Base-by-base conservation (phyloP, 371 early-diverging fungal species). In the Apophysomyces variabilis region DNA sequence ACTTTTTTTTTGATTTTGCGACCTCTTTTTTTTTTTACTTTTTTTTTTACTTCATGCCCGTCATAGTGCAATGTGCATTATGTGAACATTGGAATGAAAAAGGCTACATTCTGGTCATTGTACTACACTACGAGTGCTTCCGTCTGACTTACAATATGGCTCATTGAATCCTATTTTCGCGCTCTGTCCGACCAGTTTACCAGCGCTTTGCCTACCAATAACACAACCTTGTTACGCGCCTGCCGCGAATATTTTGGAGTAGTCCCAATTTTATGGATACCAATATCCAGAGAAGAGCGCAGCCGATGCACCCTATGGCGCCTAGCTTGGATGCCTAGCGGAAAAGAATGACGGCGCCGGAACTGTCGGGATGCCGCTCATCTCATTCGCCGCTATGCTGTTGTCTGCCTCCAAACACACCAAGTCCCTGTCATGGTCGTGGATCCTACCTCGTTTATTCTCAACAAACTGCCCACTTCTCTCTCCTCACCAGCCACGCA, bases 1-100 rank as follows among this genome's bases (percentile, higher is more conserved):
- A 60, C 38, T 37, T 38, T 60, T 60, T 38, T 37, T 60, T 11
- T 36, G 37, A 60, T 16, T 18, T 18, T 38, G 60, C 32, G 18
- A 14, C 38, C 26, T 18, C 35, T 21, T 11, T 14, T 9, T 32
- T 14, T 21, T 54, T 57, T 32, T 14, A 36, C 3, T 57, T 12
- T 21, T 26, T 26, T 26, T 26, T 26, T 26, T 26, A 26, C 32
- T 26, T 26, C 32, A 26, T 26, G 32, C 32, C 32, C 32, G 32
- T 26, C 32, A 26, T 26, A 26, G 32, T 26, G 32, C 32, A 26
- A 26, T 16, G 57, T 57, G 57, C 37, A 57, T 57, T 7, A 16
- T 26, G 32, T 26, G 32, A 26, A 26, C 32, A 26, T 26, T 26
- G 32, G 3, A 26, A 26, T 26, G 32, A 26, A 26, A 26, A 26